Conservation (phyloP, 1,284 basidiomycete species). For the Wallemia hederae region DNA sequence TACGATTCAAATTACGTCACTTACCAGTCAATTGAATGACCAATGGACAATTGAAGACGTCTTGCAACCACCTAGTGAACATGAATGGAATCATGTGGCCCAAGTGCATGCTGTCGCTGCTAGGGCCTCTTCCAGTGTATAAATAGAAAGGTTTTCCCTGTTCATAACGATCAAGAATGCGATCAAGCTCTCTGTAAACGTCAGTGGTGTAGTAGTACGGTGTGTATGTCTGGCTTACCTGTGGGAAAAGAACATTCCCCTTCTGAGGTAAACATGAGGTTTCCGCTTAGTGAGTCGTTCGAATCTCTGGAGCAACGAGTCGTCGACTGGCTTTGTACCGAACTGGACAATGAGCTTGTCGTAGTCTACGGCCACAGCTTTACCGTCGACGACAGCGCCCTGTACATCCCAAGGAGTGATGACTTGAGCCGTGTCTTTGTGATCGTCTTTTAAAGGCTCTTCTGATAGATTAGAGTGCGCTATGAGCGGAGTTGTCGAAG, state of each 20-base stretch:
- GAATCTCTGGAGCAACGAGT: constrained; percentile 55
- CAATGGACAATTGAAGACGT: constrained; percentile 76
- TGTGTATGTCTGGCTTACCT: constrained; percentile 26
- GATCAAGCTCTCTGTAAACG: constrained; percentile 49
- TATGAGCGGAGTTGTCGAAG: not conserved
- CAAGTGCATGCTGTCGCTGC: constrained; percentile 87
- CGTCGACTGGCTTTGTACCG: constrained; percentile 57
- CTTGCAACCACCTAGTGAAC: constrained; percentile 94
- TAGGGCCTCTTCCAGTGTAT: constrained; percentile 91
- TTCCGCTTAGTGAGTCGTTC: constrained; percentile 66
- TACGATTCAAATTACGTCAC: constrained; percentile 7
- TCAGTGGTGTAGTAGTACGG: constrained; percentile 1
- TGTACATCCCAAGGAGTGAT: constrained; percentile 97
- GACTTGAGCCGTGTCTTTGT: constrained; percentile 31
- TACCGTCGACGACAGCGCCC: constrained; percentile 73
- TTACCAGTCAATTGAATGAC: constrained; percentile 78
- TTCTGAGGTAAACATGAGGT: constrained; percentile 67
- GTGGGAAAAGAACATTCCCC: constrained; percentile 95
- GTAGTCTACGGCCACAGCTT: constrained; percentile 76
- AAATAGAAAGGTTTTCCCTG: constrained; percentile 92
- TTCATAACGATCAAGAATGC: constrained; percentile 82
- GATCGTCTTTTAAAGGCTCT: not conserved
- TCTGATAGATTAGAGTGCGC: not conserved
- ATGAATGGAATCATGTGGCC: constrained; percentile 94
- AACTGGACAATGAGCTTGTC: constrained; percentile 86